Conservation (phyloP, 2,329 filamentous ascomycete species). For the Colletotrichum graminicola region DNA sequence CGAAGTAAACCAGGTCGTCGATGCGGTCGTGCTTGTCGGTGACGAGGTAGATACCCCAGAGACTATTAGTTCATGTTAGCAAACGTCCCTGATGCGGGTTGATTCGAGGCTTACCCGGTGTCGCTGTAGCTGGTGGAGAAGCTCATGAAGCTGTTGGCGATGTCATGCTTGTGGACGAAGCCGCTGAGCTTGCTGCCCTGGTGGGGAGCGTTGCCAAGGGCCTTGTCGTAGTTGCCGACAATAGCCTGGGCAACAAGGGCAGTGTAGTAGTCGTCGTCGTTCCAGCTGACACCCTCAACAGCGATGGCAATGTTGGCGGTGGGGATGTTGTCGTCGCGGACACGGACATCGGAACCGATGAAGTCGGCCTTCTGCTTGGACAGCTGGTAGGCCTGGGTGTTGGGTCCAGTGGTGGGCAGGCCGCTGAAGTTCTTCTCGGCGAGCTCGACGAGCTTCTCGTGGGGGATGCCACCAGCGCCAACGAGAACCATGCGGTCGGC, state of each 20-base stretch:
- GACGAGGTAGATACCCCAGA: conserved; percentile 99
- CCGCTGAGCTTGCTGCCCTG: conserved; percentile 98
- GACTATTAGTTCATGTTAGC: conserved; percentile 69
- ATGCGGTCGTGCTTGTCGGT: conserved; percentile 88
- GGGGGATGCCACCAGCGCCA: conserved; percentile 92
- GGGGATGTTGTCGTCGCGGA: conserved; percentile 95
- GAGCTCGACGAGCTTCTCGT: conserved; percentile 93
- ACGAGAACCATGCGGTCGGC: conserved; percentile 99
- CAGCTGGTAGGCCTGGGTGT: conserved; percentile 79
- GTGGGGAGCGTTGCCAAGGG: conserved; percentile 97
- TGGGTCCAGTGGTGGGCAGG: conserved; percentile 80
- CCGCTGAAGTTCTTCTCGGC: conserved; percentile 94
- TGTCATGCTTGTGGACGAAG: conserved; percentile 91
- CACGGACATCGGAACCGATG: conserved; percentile 93
- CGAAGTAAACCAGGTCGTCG: conserved; percentile 98
- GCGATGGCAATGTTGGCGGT: conserved; percentile 98
- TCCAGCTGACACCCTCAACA: conserved; percentile 99
- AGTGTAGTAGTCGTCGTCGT: conserved; percentile 98
- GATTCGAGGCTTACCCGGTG: conserved; percentile 79
- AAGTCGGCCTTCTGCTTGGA: conserved; percentile 94
- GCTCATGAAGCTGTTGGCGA: conserved; percentile 99
- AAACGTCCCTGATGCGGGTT: conserved; percentile 44
- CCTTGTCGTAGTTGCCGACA: conserved; percentile 99
- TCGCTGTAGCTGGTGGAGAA: conserved; percentile 99
- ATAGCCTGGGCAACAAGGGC: conserved; percentile 97